A percentile compares a stretch with the other conserved stretches of the same genome.
Conservation (phyloP, 2,329 filamentous ascomycete species). For the Daldinia eschscholtzii region DNA sequence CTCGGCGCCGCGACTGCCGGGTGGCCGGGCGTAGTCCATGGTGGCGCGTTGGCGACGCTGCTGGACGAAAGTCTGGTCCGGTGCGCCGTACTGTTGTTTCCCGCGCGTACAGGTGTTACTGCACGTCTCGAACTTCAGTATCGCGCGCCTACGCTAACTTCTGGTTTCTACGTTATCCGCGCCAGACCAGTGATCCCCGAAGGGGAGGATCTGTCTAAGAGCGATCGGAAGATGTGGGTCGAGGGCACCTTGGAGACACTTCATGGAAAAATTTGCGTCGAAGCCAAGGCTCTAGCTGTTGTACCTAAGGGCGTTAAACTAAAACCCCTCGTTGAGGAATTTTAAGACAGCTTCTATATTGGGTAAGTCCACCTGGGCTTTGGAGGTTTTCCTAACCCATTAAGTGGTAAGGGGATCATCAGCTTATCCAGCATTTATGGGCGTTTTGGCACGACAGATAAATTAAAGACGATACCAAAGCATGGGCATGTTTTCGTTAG, state of each 20-base stretch:
- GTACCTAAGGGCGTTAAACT: slow-evolving; percentile 65
- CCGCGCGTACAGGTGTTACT: slow-evolving; percentile 65
- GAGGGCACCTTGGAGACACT: slow-evolving; percentile 65
- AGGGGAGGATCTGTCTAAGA: slow-evolving; percentile 44
- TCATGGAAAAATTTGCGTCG: slow-evolving; percentile 69
- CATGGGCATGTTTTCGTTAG: not conserved
- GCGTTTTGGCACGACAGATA: slow-evolving; percentile 1
- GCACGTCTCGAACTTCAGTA: slow-evolving; percentile 72
- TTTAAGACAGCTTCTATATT: slow-evolving; percentile 48
- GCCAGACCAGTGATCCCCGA: slow-evolving; percentile 58
- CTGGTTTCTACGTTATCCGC: slow-evolving; percentile 73
- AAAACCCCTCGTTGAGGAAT: slow-evolving; percentile 55
- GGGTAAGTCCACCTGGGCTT: not conserved
- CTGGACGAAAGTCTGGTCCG: slow-evolving; percentile 78
- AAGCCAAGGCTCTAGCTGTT: slow-evolving; percentile 70
- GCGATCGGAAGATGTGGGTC: slow-evolving; percentile 67
- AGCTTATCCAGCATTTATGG: not conserved
- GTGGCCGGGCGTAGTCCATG: slow-evolving; percentile 80
- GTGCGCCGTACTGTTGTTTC: slow-evolving; percentile 65
- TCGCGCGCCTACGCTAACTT: slow-evolving; percentile 68
- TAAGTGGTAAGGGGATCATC: not conserved
- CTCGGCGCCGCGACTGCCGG: slow-evolving; percentile 74
- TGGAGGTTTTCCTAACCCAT: not conserved
- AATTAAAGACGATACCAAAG: slow-evolving; percentile 21
- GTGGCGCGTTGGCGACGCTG: slow-evolving; percentile 75